These are phyloP conservation scores for Cytospora paraplurivora DNA, from an alignment of 2,329 filamentous ascomycete genomes.

Conservation along the genomic window DNA sequence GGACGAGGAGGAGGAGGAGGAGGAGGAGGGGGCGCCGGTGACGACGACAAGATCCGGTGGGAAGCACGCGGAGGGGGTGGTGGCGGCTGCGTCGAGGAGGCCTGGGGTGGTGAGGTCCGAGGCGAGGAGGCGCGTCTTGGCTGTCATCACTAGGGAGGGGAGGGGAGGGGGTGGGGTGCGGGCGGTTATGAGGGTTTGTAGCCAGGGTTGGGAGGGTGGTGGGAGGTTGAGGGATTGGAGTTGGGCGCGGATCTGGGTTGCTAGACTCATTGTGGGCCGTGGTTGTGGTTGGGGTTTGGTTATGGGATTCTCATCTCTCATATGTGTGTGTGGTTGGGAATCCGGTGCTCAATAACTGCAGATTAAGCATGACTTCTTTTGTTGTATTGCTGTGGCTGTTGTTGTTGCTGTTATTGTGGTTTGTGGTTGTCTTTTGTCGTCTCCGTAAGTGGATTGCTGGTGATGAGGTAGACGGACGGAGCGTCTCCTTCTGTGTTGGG, in stretches of 20 bases:
- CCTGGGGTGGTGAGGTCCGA: conserved; percentile 70
- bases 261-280: conserved; percentile 38
- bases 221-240: conserved; percentile 58
- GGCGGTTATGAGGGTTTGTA: conserved; percentile 61
- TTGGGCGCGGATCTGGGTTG: conserved; percentile 54
- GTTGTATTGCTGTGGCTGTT: neutral
- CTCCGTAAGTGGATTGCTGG: neutral
- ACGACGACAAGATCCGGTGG: conserved; percentile 47
- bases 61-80: conserved; percentile 48
- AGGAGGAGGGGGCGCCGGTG: conserved; percentile 54
- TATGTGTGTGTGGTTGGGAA: too few species aligned
- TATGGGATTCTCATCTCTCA: neutral
- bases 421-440: neutral
- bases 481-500: neutral
- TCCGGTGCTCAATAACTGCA: neutral
- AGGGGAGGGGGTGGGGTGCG: conserved; percentile 62
- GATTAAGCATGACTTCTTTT: neutral
- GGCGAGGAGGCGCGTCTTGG: conserved; percentile 76
- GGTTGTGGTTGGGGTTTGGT: conserved; percentile 4
- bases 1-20: conserved; percentile 61
- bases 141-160: conserved; percentile 74
- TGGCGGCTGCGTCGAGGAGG: conserved; percentile 47
- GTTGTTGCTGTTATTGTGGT: neutral
- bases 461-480: neutral
- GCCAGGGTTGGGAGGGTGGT: conserved; percentile 58